Evolutionary conservation across 352 stramenopile species (phyloP).

Genomic region (Globisporangium sylvaticum): DNA sequence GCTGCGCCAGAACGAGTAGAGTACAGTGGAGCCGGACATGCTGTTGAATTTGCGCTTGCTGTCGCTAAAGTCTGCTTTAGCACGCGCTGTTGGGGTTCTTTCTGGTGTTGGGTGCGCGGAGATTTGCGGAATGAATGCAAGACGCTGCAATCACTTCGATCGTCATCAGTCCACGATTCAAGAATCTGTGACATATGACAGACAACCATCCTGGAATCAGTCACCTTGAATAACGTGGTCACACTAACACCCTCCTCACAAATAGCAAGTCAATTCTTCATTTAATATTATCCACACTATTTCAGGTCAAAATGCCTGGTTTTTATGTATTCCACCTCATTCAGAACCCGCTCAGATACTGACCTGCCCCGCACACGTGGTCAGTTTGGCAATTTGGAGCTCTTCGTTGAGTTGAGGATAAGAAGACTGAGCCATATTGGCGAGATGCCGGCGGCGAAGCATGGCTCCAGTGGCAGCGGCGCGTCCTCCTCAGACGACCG

Average conservation of each 20-base stretch:
- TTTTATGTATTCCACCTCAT: neutral
- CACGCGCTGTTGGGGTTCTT: too few relatives aligned
- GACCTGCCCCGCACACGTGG: neutral
- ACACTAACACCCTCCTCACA: neutral
- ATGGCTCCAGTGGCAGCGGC: neutral
- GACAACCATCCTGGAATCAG: neutral
- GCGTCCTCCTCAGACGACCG: slow-evolving; percentile 17
- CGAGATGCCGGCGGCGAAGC: neutral
- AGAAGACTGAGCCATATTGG: neutral
- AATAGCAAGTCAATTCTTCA: neutral
- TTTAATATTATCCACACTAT: neutral
- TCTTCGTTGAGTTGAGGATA: neutral
- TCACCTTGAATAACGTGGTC: neutral
- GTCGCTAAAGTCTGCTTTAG: too few relatives aligned
- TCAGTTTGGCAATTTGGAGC: neutral
- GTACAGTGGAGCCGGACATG: slow-evolving; percentile 16
- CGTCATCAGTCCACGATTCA: neutral
- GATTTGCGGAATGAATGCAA: neutral
- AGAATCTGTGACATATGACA: neutral
- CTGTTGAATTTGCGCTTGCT: neutral
- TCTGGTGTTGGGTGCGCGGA: neutral
- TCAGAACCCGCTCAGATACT: neutral
- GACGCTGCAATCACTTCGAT: neutral
- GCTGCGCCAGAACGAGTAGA: slow-evolving; percentile 89
- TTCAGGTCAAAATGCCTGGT: neutral